phyloP scores from a whole-genome alignment of 371 early-diverging fungal species.

The Mucor irregularis region DNA sequence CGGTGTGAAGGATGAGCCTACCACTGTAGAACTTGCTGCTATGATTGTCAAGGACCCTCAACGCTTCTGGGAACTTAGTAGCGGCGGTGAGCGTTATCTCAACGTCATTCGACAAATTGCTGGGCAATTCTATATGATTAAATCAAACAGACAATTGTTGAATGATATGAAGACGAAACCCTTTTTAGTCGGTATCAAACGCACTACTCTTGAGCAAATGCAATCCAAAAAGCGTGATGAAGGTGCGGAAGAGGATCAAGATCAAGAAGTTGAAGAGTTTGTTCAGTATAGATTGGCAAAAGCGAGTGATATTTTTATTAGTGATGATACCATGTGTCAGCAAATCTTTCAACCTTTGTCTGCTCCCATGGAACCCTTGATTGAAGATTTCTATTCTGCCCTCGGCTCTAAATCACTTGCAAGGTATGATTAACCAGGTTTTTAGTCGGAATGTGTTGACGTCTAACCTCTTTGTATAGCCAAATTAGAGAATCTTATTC shows the following conservation, averaged over 20 bases:
- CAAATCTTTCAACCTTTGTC: conserved; percentile 78
- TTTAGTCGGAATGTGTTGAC: neutral
- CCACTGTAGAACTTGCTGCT: conserved; percentile 72
- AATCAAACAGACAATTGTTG: conserved; percentile 46
- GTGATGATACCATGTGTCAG: conserved; percentile 77
- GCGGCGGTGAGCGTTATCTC: conserved; percentile 75
- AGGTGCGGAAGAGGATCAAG: conserved; percentile 14
- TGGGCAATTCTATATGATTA: conserved; percentile 57
- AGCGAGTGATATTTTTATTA: conserved; percentile 75
- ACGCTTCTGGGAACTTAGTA: conserved; percentile 65
- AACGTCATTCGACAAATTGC: conserved; percentile 77
- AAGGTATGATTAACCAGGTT: conserved; percentile 39
- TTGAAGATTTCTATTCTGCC: conserved; percentile 68
- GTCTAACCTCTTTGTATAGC: conserved; percentile 12
- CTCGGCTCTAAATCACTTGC: conserved; percentile 77
- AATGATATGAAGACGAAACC: conserved; percentile 61
- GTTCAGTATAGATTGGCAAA: conserved; percentile 67
- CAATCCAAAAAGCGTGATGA: neutral
- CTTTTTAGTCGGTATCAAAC: conserved; percentile 57
- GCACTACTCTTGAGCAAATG: conserved; percentile 17
- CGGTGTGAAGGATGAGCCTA: conserved; percentile 87
- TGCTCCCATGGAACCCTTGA: conserved; percentile 63
- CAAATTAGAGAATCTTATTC: conserved; percentile 52
- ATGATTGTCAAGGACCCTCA: conserved; percentile 72
- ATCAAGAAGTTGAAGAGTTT: conserved; percentile 31